These are phyloP conservation scores for Chlamydomonas incerta DNA, from an alignment of 139 green algal genomes.

Conservation along the genomic window DNA sequence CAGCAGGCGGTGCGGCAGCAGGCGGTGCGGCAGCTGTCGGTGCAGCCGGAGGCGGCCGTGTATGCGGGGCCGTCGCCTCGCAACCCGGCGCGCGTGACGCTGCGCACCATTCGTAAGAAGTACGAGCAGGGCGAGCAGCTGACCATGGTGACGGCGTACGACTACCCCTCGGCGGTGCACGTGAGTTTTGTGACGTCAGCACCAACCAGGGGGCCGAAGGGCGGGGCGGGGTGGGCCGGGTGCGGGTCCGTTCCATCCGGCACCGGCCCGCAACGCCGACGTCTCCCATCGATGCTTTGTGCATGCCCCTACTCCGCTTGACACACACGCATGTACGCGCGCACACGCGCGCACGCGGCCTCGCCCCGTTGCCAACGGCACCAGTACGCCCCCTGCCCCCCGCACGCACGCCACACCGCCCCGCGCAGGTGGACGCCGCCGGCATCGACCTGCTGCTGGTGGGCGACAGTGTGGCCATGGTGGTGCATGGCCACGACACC, in stretches of 20 bases:
- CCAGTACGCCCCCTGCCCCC: neutral
- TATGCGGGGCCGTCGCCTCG: constrained; percentile 69
- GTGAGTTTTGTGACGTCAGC: no score
- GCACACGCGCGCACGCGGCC: no score
- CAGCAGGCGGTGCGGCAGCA: neutral
- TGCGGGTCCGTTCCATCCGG: no score
- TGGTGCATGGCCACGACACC: constrained; percentile 99
- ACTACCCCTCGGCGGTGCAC: constrained; percentile 91
- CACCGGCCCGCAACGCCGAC: no score
- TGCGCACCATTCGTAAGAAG: constrained; percentile 87
- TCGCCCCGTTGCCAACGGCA: no score
- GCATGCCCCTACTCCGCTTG: no score
- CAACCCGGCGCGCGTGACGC: constrained; percentile 79
- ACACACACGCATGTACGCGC: neutral
- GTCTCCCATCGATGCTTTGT: no score
- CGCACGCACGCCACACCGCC: neutral
- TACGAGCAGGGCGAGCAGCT: constrained; percentile 83
- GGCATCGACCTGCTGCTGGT: constrained; percentile 96
- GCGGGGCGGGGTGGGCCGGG: no score
- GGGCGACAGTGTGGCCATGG: constrained; percentile 96
- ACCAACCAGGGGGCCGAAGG: no score
- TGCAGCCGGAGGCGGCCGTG: constrained; percentile 70
- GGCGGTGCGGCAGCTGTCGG: constrained; percentile 11
- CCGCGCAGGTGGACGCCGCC: constrained; percentile 86
- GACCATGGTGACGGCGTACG: constrained; percentile 97